A percentile compares a stretch with the other conserved stretches of the same genome.
phyloP scores from a whole-genome alignment of 768 basidiomycete genomes.

The Amylocystis lapponica region DNA sequence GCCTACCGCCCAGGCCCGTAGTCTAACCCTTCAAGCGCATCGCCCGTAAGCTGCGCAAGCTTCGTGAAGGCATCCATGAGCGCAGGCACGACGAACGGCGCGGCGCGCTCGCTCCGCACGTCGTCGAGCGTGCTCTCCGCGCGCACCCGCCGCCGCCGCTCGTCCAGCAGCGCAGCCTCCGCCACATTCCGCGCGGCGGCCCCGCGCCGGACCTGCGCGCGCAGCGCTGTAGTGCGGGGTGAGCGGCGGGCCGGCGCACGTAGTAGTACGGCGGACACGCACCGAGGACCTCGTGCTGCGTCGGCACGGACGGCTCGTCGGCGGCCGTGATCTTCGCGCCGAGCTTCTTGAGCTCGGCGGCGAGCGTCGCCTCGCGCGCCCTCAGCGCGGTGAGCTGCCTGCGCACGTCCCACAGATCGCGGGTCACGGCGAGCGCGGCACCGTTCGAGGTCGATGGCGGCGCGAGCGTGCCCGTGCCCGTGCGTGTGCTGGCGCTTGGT shows the following conservation, averaged over 20 bases:
- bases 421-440: conserved; percentile 7
- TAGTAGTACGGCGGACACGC: conserved; percentile 2
- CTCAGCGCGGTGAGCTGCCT: conserved; percentile 21
- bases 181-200: conserved; percentile 14
- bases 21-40: no score
- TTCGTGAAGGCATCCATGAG: conserved; percentile 26
- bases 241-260: background rate
- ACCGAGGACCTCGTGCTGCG: conserved; percentile 13
- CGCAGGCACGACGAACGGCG: conserved; percentile 27
- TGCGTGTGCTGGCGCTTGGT: background rate
- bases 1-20: no score
- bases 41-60: conserved; percentile 21
- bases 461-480: conserved; percentile 6
- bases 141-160: conserved; percentile 17
- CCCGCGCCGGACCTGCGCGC: conserved; percentile 15
- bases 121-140: conserved; percentile 20
- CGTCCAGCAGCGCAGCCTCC: conserved; percentile 17
- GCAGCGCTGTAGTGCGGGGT: conserved; percentile 11
- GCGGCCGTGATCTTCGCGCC: conserved; percentile 3
- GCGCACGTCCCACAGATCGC: conserved; percentile 24
- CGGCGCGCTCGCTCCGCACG: conserved; percentile 18
- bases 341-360: conserved; percentile 10
- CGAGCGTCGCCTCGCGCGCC: conserved; percentile 13
- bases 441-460: background rate
- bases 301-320: background rate